Percentiles rank a stretch among this genome's conserved stretches.
Conservation (phyloP, 768 basidiomycete genomes). For the Boletus bicolor region DNA sequence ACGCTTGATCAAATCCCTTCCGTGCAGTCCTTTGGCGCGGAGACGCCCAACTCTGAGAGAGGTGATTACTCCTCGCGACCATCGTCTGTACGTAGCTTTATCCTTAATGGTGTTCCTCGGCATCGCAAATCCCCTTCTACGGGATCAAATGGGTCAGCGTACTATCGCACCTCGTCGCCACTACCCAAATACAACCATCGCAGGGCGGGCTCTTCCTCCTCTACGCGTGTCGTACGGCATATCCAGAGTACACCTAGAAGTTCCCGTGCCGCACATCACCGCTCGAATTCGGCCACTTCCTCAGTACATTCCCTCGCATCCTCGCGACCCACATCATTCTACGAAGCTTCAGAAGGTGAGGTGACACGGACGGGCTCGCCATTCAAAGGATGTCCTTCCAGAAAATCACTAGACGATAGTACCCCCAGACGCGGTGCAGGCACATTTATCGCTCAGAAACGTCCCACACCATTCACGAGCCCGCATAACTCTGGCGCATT, state of each 20-base stretch:
- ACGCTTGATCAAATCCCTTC: conserved; percentile 50
- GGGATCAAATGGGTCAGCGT: conserved; percentile 70
- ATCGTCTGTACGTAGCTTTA: conserved; percentile 80
- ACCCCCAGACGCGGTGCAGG: conserved; percentile 42
- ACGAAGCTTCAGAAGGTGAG: conserved; percentile 71
- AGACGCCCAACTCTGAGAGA: conserved; percentile 85
- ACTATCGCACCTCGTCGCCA: conserved; percentile 68
- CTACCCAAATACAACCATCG: conserved; percentile 73
- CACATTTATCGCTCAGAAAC: conserved; percentile 81
- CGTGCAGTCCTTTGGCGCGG: conserved; percentile 70
- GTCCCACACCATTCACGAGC: conserved; percentile 66
- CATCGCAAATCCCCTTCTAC: conserved; percentile 76
- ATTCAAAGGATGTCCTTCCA: conserved; percentile 46
- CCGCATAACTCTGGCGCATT: conserved; percentile 46
- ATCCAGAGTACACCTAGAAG: conserved; percentile 38
- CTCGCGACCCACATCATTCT: conserved; percentile 74
- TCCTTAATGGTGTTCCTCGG: conserved; percentile 46
- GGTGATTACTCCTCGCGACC: conserved; percentile 78
- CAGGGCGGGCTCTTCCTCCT: conserved; percentile 75
- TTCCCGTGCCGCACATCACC: conserved; percentile 52
- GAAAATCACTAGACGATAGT: conserved; percentile 47
- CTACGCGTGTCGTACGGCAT: conserved; percentile 76
- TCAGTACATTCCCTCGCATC: conserved; percentile 75
- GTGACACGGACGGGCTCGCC: conserved; percentile 64
- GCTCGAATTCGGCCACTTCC: conserved; percentile 75